phyloP scores from a whole-genome alignment of 306 rosid genomes.

The Ziziphus jujuba region DNA sequence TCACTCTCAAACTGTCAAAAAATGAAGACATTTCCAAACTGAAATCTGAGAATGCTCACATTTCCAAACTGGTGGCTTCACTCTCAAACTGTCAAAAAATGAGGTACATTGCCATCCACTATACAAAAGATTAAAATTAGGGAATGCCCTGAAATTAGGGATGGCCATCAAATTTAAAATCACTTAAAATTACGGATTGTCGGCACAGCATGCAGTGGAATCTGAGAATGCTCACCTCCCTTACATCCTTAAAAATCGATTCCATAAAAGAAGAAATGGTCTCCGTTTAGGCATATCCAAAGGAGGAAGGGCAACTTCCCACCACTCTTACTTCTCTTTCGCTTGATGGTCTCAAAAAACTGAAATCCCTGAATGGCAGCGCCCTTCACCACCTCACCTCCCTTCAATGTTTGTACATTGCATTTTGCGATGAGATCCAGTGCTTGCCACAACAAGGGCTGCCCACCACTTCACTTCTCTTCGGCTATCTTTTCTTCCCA shows the following conservation, averaged over 20 bases:
- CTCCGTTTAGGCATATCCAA: slow-evolving; percentile 17
- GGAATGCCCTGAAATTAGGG: not conserved
- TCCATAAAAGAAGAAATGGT: not conserved
- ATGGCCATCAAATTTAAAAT: not conserved
- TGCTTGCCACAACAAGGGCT: too few species aligned
- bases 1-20: too few species aligned
- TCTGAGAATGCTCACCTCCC: too few species aligned
- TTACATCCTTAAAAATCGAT: too few species aligned
- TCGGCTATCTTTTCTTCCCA: not conserved
- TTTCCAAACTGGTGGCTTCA: not conserved
- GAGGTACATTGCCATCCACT: not conserved
- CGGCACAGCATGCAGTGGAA: too few species aligned
- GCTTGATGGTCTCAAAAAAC: accelerated
- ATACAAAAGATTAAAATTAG: not conserved
- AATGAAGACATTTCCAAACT: too few species aligned
- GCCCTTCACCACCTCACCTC: not conserved
- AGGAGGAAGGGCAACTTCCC: slow-evolving; percentile 10
- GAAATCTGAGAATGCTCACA: too few species aligned
- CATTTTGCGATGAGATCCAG: too few species aligned
- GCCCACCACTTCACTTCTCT: not conserved
- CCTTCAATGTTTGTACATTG: not conserved
- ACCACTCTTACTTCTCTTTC: not conserved
- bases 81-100: too few species aligned
- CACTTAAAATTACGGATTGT: not conserved
- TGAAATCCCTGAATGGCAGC: too few species aligned